Evolutionary conservation across 1,139 yeast species (phyloP).

Genomic region (Kurtzmaniella quercitrusa): DNA sequence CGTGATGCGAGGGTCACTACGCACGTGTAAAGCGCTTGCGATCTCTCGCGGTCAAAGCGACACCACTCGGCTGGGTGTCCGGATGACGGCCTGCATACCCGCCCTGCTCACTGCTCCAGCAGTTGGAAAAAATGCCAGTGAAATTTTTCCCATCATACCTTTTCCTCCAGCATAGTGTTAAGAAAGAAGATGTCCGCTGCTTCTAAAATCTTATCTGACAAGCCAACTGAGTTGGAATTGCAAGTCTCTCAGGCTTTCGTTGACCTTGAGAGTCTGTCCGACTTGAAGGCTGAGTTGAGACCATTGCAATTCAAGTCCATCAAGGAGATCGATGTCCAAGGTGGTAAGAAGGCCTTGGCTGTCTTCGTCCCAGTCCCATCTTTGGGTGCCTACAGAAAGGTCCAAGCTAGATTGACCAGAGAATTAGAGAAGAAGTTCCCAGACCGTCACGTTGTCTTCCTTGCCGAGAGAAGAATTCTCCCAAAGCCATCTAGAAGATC

Average conservation of each 20-base stretch:
- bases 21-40: no score
- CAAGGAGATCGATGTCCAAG: constrained; percentile 96
- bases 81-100: neutral
- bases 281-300: constrained; percentile 96
- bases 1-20: no score
- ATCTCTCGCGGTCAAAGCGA: no score
- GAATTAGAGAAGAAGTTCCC: constrained; percentile 99
- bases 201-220: constrained; percentile 86
- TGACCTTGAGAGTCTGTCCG: constrained; percentile 95
- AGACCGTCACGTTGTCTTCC: constrained; percentile 98
- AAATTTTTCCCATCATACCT: constrained; percentile 3
- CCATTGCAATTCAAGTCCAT: constrained; percentile 98
- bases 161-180: constrained; percentile 1
- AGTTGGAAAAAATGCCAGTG: constrained; percentile 4
- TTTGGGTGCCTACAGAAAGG: constrained; percentile 91
- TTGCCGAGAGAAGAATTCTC: constrained; percentile 99
- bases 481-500: constrained; percentile 95
- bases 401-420: constrained; percentile 96
- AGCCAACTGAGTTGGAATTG: constrained; percentile 97
- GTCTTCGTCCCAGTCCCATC: constrained; percentile 98
- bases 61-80: neutral
- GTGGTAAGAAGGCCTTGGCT: constrained; percentile 99
- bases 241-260: constrained; percentile 99
- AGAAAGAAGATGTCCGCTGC: constrained; percentile 78
- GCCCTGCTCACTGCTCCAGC: neutral